A percentile compares a stretch with the other conserved stretches of the same genome.
Conservation (phyloP, 345 rosid species). For the Arabis alpina region DNA sequence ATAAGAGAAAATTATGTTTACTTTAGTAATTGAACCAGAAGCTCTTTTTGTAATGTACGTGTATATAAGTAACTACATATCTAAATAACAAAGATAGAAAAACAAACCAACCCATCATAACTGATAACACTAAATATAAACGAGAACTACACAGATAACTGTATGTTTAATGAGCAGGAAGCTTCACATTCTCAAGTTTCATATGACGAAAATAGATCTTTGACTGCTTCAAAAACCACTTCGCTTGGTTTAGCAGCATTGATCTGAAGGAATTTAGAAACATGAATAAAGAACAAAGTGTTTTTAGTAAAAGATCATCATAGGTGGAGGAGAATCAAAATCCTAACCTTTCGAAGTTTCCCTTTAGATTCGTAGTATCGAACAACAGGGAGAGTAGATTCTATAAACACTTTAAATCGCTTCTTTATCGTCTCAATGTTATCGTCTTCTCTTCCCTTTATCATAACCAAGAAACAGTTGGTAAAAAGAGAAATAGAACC, state of each 20-base stretch:
- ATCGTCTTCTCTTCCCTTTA: constrained; percentile 83
- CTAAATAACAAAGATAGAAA: not conserved
- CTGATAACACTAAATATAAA: not conserved
- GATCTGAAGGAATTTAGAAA: constrained; percentile 46
- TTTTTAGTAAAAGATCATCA: not conserved
- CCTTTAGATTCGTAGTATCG: constrained; percentile 56
- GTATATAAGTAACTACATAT: not conserved
- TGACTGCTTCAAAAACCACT: constrained; percentile 71
- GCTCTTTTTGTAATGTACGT: not conserved
- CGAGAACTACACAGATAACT: not conserved
- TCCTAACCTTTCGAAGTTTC: constrained; percentile 64
- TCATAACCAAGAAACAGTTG: constrained; percentile 24
- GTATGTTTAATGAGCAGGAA: not conserved
- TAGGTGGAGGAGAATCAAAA: constrained; percentile 8
- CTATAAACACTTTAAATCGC: constrained; percentile 61
- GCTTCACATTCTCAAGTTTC: constrained; percentile 55
- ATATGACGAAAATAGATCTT: constrained; percentile 47
- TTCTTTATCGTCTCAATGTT: constrained; percentile 66
- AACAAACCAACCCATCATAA: not conserved
- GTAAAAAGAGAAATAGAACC: not conserved
- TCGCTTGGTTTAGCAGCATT: constrained; percentile 69
- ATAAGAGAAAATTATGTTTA: not conserved
- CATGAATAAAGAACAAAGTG: constrained; percentile 6
- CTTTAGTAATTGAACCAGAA: not conserved
- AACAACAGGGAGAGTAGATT: constrained; percentile 65